A percentile compares a stretch with the other conserved stretches of the same genome.
Conservation (phyloP, 352 stramenopile genomes). For the Thraustotheca clavata region DNA sequence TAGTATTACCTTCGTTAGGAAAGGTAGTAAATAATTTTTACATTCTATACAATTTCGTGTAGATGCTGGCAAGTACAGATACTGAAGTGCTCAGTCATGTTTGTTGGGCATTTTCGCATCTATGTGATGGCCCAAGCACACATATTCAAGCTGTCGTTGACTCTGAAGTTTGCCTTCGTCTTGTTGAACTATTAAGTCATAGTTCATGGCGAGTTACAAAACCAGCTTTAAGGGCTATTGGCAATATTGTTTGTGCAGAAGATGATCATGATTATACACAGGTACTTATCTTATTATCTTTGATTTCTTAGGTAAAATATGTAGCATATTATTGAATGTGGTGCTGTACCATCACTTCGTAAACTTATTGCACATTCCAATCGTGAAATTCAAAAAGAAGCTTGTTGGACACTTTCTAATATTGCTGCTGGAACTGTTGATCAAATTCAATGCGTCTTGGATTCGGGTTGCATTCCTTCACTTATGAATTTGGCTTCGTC, state of each 20-base stretch:
- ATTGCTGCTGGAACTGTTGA: slow-evolving; percentile 96
- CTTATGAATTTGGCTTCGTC: slow-evolving; percentile 91
- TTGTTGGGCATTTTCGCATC: slow-evolving; percentile 95
- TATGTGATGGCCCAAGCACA: slow-evolving; percentile 94
- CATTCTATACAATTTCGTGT: slow-evolving; percentile 11
- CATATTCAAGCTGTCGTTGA: slow-evolving; percentile 95
- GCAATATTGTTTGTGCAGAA: slow-evolving; percentile 98
- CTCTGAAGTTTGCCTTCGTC: slow-evolving; percentile 75
- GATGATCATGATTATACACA: slow-evolving; percentile 89
- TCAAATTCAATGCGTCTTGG: slow-evolving; percentile 97
- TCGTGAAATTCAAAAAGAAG: slow-evolving; percentile 98
- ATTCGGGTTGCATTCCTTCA: slow-evolving; percentile 92
- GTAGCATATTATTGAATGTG: slow-evolving; percentile 95
- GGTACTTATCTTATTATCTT: slow-evolving; percentile 28
- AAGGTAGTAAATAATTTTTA: slow-evolving; percentile 31
- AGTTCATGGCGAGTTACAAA: slow-evolving; percentile 95
- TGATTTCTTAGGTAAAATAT: slow-evolving; percentile 29
- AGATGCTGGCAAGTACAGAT: slow-evolving; percentile 91
- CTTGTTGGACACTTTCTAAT: slow-evolving; percentile 94
- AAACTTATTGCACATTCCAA: slow-evolving; percentile 94
- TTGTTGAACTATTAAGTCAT: slow-evolving; percentile 91
- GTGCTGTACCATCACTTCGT: slow-evolving; percentile 89
- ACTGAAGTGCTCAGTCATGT: slow-evolving; percentile 92
- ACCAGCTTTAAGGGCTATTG: slow-evolving; percentile 93
- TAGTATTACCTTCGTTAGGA: slow-evolving; percentile 77